A percentile compares a stretch with the other conserved stretches of the same genome.
Conservation (phyloP, 148 eudicot species). For the Dianthus caryophyllus region DNA sequence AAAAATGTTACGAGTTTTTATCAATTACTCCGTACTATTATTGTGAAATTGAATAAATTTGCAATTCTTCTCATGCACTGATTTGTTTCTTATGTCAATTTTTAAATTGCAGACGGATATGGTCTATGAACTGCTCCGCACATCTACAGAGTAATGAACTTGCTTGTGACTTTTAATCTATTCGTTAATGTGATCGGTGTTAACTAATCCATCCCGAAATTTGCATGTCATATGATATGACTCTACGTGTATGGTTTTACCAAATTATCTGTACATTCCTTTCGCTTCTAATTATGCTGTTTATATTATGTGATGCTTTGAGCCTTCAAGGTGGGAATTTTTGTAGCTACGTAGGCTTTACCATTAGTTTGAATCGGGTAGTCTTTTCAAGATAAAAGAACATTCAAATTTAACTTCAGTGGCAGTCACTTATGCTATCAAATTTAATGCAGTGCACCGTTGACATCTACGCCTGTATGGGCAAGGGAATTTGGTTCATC, state of each 20-base stretch:
- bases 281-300: background rate
- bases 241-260: background rate
- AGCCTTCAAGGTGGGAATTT: background rate
- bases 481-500: conserved; percentile 84
- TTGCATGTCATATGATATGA: background rate
- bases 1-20: conserved; percentile 13
- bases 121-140: conserved; percentile 96
- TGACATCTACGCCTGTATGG: conserved; percentile 93
- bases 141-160: conserved; percentile 83
- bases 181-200: conserved; percentile 11
- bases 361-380: background rate
- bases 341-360: conserved; percentile 4
- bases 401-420: background rate
- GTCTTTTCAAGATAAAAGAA: background rate
- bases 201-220: background rate
- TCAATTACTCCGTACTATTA: conserved; percentile 9
- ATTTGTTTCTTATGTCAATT: conserved; percentile 20
- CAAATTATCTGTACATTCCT: background rate
- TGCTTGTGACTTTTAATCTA: background rate
- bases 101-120: conserved; percentile 78
- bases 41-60: background rate
- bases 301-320: conserved; percentile 8
- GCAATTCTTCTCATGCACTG: conserved; percentile 9
- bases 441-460: conserved; percentile 71
- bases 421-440: conserved; percentile 22